These are phyloP conservation scores for Falciphora oryzae DNA, from an alignment of 2,329 filamentous ascomycete genomes.

Conservation along the genomic window DNA sequence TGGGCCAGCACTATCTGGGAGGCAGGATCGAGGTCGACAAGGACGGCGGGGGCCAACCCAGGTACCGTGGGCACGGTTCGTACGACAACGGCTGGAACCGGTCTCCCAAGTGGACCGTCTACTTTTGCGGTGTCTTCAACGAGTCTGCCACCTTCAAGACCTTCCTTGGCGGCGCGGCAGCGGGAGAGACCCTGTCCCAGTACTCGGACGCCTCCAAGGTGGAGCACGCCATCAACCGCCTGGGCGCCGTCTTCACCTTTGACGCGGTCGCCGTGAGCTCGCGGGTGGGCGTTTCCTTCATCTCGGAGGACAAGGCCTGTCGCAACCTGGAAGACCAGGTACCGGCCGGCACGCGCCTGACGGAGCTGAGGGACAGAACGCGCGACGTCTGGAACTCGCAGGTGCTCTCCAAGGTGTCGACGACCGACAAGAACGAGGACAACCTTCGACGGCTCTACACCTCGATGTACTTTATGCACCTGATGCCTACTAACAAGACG, in stretches of 20 bases:
- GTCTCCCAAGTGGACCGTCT: conserved; percentile 56
- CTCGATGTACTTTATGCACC: conserved; percentile 62
- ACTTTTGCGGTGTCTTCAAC: conserved; percentile 56
- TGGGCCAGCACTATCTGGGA: conserved; percentile 58
- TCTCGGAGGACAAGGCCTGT: conserved; percentile 58
- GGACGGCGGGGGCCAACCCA: conserved; percentile 31
- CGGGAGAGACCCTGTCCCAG: conserved; percentile 23
- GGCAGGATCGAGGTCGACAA: conserved; percentile 48
- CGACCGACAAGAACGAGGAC: conserved; percentile 46
- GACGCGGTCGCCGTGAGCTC: conserved; percentile 40
- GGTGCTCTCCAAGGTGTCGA: conserved; percentile 59
- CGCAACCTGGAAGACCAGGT: conserved; percentile 52
- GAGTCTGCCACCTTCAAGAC: conserved; percentile 36
- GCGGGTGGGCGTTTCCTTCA: conserved; percentile 61
- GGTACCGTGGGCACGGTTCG: conserved; percentile 54
- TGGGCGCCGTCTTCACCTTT: conserved; percentile 52
- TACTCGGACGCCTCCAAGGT: conserved; percentile 27
- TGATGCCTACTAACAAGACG: conserved; percentile 64
- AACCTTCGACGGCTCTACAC: conserved; percentile 60
- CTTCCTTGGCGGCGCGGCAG: conserved; percentile 33
- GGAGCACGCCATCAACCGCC: conserved; percentile 29
- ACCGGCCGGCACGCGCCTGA: conserved; percentile 34
- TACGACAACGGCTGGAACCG: conserved; percentile 65
- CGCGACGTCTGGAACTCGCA: conserved; percentile 53
- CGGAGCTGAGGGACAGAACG: conserved; percentile 38